phyloP scores from a whole-genome alignment of 2,329 filamentous ascomycete species.

The Sodiomyces alkalinus region DNA sequence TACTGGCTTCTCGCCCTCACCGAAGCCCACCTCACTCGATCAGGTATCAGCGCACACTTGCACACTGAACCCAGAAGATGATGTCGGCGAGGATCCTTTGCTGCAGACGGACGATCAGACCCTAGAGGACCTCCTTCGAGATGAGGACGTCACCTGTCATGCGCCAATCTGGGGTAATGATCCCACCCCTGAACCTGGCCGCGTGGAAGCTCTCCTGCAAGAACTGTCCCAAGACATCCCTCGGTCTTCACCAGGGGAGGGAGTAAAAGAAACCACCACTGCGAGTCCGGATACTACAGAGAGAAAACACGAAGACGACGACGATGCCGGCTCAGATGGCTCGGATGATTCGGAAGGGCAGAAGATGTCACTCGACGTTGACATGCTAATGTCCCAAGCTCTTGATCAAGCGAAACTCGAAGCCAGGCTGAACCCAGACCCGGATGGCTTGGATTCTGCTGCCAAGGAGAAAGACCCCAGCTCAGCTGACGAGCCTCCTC shows the following conservation, averaged over 20 bases:
- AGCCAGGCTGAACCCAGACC: slow-evolving; percentile 5
- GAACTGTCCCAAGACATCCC: slow-evolving; percentile 19
- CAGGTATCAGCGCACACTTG: too few relatives aligned
- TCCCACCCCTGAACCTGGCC: slow-evolving; percentile 13
- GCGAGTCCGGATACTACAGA: too few relatives aligned
- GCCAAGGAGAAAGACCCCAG: neutral
- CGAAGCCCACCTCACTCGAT: neutral
- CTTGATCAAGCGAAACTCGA: slow-evolving; percentile 29
- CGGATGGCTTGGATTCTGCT: neutral
- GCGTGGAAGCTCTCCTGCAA: slow-evolving; percentile 21
- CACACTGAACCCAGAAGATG: too few relatives aligned
- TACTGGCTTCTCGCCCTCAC: slow-evolving; percentile 3
- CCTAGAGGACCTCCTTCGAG: slow-evolving; percentile 34
- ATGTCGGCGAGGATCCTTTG: slow-evolving; percentile 20
- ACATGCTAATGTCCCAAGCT: slow-evolving; percentile 28
- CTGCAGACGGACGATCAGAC: slow-evolving; percentile 35
- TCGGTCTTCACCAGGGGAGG: neutral
- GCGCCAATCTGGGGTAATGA: slow-evolving; percentile 7
- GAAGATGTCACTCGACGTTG: slow-evolving; percentile 26
- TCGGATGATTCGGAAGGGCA: slow-evolving; percentile 36
- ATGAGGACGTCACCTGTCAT: slow-evolving; percentile 17
- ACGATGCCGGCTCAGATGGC: slow-evolving; percentile 5
- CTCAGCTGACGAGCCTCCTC: slow-evolving; percentile 2
- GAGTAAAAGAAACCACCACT: too few relatives aligned
- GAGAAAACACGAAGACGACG: neutral